Evolutionary conservation across 2,329 filamentous ascomycete genomes (phyloP), one percentile per base, ranked within the genome.

Genomic region (Monosporascus sp.): DNA sequence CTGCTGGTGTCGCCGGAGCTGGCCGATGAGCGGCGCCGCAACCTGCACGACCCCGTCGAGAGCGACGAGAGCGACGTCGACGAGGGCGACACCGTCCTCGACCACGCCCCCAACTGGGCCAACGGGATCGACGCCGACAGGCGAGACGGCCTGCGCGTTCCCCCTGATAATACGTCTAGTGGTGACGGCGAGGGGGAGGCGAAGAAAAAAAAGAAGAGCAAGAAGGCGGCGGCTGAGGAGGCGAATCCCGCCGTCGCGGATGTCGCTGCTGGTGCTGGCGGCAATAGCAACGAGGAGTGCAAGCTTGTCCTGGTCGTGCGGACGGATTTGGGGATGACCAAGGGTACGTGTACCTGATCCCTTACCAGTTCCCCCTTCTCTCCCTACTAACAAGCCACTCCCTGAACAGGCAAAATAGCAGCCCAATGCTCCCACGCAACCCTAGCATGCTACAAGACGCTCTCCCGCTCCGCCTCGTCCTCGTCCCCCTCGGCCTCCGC

Each of bases 361-460:
- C 46, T 24, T 48, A 41, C n/a, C 45, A 19, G n/a, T 27, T 37
- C 47, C 52, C 37, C 27, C 20, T 14, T 16, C 9, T 40, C 17
- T 9, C 37, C 38, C 14, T 27, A 40, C 48, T 55, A 54, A 61
- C 45, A 22, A 17, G 20, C 43, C 11, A n/a, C 26, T 16, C 47
- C 27, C 51, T 27, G 17, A 48, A 46, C 59, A 96, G 93, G 93
- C 65, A 99, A 99, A 79, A 97, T 97, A 65, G 94, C 91, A 53
- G 94, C 94, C 7, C 94, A 97, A 74, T 93, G 89, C 74, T 89
- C 87, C 49, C 94, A 97, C 72, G 94, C 94, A n/a, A 96, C 93
- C 3, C 85, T 99, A 53, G 92, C 93, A 52, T 97, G 93, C 81
- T 99, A 96, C 84, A 97, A 97, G 76, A 77, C 85, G 55, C 84